Base-by-base conservation (phyloP, 2,329 filamentous ascomycete genomes). In the Venturia pyrina region DNA sequence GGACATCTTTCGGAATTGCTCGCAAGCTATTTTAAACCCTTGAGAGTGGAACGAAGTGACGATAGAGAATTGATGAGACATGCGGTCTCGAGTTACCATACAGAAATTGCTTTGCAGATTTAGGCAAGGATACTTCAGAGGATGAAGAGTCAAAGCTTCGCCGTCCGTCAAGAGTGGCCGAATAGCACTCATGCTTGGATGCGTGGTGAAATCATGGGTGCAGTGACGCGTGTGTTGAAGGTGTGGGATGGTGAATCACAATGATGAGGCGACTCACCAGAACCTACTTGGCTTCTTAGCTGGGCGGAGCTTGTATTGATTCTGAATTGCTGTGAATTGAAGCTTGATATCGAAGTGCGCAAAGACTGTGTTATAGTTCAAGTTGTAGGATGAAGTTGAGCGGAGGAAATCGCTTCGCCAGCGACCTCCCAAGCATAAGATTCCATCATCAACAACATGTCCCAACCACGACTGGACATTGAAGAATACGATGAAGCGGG, bases 401-500 rank as follows among this genome's bases (percentile, higher is more conserved):
- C 24, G 13, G 10, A 24, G 5, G 48, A 1, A 11, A 11, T 24
- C n/a, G 19, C 24, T 21, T 24, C n/a, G n/a, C 24, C 10, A 15
- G 3, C 48, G 13, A 1, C 6, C 48, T 53, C 15, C 48, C 24
- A 28, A 32, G 40, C 7, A 37, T 40, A 5, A 60, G 37, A 28
- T 5, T 41, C 32, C 28, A 43, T 19, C 59, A 62, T 43, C 32
- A 41, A 2, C 40, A 62, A 34, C 32, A 64, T 64, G 63, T 48
- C 63, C 13, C 11, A 37, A 28, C 5, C 32, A 21, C 50, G 15
- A 15, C 53, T 59, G 15, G 62, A 66, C 44, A 70, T 76, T 59
- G 69, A 65, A 34, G 79, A 82, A 71, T 74, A 70, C 56, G 81
- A 85, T 70, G 81, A 84, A 66, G 79, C 81, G 24, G 82, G 82